Base-by-base conservation (phyloP, 345 rosid species). In the Brassica juncea region DNA sequence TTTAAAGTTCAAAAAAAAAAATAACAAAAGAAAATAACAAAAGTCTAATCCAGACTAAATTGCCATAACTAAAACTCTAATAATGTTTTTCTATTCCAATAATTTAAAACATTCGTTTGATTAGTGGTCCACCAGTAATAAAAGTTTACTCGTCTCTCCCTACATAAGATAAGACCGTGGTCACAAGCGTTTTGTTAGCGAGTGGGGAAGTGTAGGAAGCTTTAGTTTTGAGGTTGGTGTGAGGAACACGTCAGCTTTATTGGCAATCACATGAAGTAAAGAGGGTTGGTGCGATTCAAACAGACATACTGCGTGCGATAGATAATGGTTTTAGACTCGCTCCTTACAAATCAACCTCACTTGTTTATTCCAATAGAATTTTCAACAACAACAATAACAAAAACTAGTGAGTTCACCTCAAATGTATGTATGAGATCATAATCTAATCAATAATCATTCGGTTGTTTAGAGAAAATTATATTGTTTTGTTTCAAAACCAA, bases 171-270 rank as follows among this genome's bases (percentile, higher is more conserved):
- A 27, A 37, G 49, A 66, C 39, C n/a, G 66, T 59, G 69, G 57
- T 44, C 14, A 60, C 55, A 67, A 59, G 39, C 69, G 60, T n/a
- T 58, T 28, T 8, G 73, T 55, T 47, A 30, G 82, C 81, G 82
- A 79, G 77, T 73, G 69, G 72, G 81, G 21, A 66, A 66, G 61
- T n/a, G 81, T 55, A 16, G 3, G 21, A 72, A 30, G 68, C 73
- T 72, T 72, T n/a, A 21, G 77, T 63, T 35, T 28, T 60, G 82
- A 77, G 82, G 82, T 79, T 79, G 78, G 78, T 79, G 58, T 42
- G 8, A 27, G 25, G 10, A 6, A 0, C 47, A 39, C 12, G 47
- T 39, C 47, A 39, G 12, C 47, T 39, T 39, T 39, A 39, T 39
- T 39, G 42, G 42, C 42, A 39, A 39, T 39, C 47, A 39, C 47